Conservation (phyloP, 805 yeast species). For the Tetrapisispora phaffii region DNA sequence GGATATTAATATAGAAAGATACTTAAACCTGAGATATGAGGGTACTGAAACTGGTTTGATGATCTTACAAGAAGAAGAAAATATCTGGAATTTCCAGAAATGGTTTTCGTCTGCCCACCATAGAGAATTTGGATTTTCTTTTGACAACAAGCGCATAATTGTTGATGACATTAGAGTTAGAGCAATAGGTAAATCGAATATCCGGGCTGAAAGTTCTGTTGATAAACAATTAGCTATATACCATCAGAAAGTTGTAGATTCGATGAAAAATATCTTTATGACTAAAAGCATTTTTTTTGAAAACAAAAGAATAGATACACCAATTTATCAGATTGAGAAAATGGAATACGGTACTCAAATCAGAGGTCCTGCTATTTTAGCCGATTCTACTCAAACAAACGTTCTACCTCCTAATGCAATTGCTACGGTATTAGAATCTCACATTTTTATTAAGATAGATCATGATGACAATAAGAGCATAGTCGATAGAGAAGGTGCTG, state of each 20-base stretch:
- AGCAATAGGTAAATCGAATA: constrained; percentile 53
- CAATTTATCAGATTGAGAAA: constrained; percentile 46
- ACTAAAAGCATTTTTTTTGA: constrained; percentile 49
- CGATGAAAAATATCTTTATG: constrained; percentile 25
- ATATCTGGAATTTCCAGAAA: constrained; percentile 29
- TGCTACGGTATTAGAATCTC: constrained; percentile 51
- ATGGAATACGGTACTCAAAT: constrained; percentile 44
- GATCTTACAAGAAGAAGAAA: constrained; percentile 34
- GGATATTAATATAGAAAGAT: constrained; percentile 48
- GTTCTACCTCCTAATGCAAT: constrained; percentile 52
- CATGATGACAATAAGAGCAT: constrained; percentile 1
- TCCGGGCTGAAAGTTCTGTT: constrained; percentile 33
- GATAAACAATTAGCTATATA: constrained; percentile 45
- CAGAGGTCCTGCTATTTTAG: constrained; percentile 65
- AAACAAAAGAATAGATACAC: constrained; percentile 39
- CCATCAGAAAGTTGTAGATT: constrained; percentile 12
- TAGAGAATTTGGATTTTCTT: constrained; percentile 65
- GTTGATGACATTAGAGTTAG: constrained; percentile 70
- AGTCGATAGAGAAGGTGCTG: constrained; percentile 2
- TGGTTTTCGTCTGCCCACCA: constrained; percentile 48
- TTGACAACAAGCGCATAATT: constrained; percentile 45
- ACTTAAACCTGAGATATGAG: constrained; percentile 66
- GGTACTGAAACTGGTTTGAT: constrained; percentile 87
- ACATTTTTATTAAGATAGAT: constrained; percentile 40
- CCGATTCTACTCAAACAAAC: constrained; percentile 76